A percentile compares a stretch with the other conserved stretches of the same genome.
phyloP scores from a whole-genome alignment of 2,329 filamentous ascomycete species.

The Fusarium sarcochroum region DNA sequence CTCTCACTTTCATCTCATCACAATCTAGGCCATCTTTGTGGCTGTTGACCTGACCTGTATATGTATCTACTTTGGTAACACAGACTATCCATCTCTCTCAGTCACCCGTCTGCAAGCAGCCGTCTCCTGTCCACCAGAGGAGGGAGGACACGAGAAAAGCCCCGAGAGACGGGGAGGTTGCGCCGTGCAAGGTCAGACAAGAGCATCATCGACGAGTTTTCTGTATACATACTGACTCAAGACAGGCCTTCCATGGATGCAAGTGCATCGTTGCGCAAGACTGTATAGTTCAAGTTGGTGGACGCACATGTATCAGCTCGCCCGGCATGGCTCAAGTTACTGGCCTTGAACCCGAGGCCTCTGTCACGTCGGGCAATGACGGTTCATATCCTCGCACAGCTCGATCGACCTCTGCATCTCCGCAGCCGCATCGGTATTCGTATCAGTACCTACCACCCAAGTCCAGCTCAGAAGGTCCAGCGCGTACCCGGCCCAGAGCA shows the following conservation, averaged over 20 bases:
- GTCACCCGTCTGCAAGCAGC: constrained; percentile 23
- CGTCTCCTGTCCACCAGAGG: constrained; percentile 15
- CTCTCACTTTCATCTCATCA: constrained; percentile 14
- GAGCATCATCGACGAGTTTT: neutral
- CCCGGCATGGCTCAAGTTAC: constrained; percentile 47
- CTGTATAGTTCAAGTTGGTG: constrained; percentile 6
- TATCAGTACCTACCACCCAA: constrained; percentile 15
- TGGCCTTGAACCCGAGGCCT: constrained; percentile 38
- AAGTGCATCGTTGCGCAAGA: constrained; percentile 43
- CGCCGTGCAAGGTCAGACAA: constrained; percentile 33
- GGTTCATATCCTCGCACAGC: constrained; percentile 36
- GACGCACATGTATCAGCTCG: constrained; percentile 31
- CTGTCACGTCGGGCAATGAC: constrained; percentile 43
- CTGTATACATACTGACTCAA: constrained; percentile 12
- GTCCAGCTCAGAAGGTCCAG: constrained; percentile 11
- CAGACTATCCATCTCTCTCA: constrained; percentile 11
- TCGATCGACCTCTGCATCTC: constrained; percentile 18
- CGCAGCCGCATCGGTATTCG: constrained; percentile 15
- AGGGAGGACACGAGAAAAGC: constrained; percentile 26
- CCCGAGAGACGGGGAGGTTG: constrained; percentile 30
- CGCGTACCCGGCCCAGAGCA: constrained; percentile 42
- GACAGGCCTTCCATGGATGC: constrained; percentile 41
- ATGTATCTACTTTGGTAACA: constrained; percentile 22
- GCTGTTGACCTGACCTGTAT: neutral
- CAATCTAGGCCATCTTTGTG: constrained; percentile 10